Conservation (phyloP, 331 rosid genomes). For the Pyracantha coccinea region DNA sequence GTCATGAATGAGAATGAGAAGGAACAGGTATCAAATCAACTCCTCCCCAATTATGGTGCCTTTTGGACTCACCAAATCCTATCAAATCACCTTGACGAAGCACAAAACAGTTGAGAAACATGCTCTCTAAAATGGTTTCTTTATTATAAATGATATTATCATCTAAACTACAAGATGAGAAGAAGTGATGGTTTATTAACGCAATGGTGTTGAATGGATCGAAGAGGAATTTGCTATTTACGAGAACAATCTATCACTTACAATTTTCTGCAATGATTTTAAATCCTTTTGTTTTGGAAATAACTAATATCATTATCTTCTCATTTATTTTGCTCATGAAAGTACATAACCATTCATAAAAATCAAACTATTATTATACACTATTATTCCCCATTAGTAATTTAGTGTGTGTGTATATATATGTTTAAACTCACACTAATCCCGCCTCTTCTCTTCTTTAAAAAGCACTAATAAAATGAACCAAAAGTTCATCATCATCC, state of each 20-base stretch:
- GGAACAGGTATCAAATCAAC: neutral
- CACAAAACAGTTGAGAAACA: neutral
- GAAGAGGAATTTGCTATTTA: too few species aligned
- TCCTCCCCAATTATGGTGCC: neutral
- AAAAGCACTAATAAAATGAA: neutral
- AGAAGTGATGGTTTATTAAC: too few species aligned
- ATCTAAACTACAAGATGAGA: neutral
- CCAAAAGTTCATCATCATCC: neutral
- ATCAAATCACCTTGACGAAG: neutral
- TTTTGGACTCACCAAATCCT: neutral
- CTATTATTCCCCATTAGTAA: too few species aligned
- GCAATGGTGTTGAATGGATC: neutral
- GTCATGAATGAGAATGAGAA: neutral
- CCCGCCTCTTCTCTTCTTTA: neutral
- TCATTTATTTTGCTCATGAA: neutral
- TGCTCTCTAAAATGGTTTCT: neutral
- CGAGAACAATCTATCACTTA: neutral
- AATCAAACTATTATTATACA: conserved; percentile 10
- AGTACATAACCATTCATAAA: conserved; percentile 9
- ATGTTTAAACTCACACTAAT: neutral
- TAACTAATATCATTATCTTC: neutral
- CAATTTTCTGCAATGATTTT: neutral
- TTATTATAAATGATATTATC: too few species aligned
- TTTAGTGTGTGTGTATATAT: too few species aligned
- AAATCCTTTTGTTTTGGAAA: neutral